Percentiles rank a stretch among this genome's conserved stretches.
Evolutionary conservation across 306 rosid species (phyloP).

Genomic region (Herpetospermum pedunculosum): DNA sequence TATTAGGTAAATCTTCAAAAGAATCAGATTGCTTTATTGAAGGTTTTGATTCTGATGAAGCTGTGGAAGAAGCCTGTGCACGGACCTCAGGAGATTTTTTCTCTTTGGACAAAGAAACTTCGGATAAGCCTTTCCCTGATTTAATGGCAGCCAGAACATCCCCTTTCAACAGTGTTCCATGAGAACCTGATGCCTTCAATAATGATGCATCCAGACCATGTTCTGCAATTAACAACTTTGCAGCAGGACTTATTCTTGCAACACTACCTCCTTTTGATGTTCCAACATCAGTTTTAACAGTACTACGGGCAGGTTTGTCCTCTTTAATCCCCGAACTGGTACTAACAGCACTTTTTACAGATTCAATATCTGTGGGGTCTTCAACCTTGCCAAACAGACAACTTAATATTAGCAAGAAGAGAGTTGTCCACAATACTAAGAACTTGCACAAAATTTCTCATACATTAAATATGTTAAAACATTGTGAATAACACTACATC

Average conservation of each 20-base stretch:
- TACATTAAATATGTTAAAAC: background rate
- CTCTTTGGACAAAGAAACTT: slow-evolving; percentile 45
- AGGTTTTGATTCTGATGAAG: slow-evolving; percentile 33
- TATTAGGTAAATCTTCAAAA: slow-evolving; percentile 80
- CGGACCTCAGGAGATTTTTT: slow-evolving; percentile 37
- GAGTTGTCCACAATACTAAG: background rate
- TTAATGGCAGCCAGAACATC: slow-evolving; percentile 83
- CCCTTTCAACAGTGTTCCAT: slow-evolving; percentile 80
- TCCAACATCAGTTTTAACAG: slow-evolving; percentile 29
- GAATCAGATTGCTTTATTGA: slow-evolving; percentile 40
- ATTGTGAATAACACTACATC: background rate
- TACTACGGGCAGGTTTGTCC: slow-evolving; percentile 36
- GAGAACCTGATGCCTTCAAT: slow-evolving; percentile 71
- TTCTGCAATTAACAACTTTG: slow-evolving; percentile 66
- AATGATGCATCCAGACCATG: slow-evolving; percentile 67
- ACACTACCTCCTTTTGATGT: slow-evolving; percentile 30
- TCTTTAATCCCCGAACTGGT: slow-evolving; percentile 37
- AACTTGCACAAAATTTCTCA: background rate
- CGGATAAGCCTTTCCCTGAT: slow-evolving; percentile 48
- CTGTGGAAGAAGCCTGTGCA: slow-evolving; percentile 23
- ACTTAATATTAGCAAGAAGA: slow-evolving; percentile 19
- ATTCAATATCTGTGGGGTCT: slow-evolving; percentile 66
- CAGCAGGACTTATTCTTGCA: slow-evolving; percentile 80
- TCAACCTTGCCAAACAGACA: slow-evolving; percentile 55
- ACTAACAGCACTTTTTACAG: slow-evolving; percentile 40